Evolutionary conservation across 805 yeast genomes (phyloP).

Genomic region (Wilhelminamyces savonicus): DNA sequence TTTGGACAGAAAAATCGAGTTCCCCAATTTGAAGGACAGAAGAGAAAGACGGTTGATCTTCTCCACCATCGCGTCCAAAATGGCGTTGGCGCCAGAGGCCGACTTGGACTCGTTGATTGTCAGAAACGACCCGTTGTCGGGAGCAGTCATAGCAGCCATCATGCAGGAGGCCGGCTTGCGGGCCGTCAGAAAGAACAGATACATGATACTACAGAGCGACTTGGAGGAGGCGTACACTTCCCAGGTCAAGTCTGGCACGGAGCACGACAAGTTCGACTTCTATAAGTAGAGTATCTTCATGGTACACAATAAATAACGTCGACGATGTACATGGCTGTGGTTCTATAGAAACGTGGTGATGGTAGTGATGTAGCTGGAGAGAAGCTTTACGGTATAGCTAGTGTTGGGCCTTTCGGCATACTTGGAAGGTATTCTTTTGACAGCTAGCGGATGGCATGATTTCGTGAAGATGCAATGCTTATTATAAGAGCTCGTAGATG

Average conservation of each 20-base stretch:
- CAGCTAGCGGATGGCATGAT: no score
- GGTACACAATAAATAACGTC: neutral
- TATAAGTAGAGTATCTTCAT: slow-evolving; percentile 51
- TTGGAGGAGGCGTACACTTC: slow-evolving; percentile 96
- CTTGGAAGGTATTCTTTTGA: no score
- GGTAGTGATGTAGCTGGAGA: no score
- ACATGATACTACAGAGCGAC: slow-evolving; percentile 92
- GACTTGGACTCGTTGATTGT: slow-evolving; percentile 92
- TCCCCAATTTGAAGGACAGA: slow-evolving; percentile 93
- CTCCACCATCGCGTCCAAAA: slow-evolving; percentile 90
- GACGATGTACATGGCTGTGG: neutral
- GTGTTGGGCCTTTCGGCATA: no score
- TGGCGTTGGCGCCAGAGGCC: slow-evolving; percentile 97
- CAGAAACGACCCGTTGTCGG: slow-evolving; percentile 94
- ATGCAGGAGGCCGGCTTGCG: slow-evolving; percentile 99
- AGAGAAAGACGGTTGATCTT: slow-evolving; percentile 96
- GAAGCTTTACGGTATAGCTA: slow-evolving; percentile 1
- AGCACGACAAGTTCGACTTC: slow-evolving; percentile 96
- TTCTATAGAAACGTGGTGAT: no score
- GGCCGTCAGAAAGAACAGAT: slow-evolving; percentile 97
- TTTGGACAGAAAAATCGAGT: slow-evolving; percentile 95
- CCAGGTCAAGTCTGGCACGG: slow-evolving; percentile 93
- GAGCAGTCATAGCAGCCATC: slow-evolving; percentile 96
- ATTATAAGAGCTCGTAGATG: slow-evolving; percentile 36
- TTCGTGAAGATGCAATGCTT: no score